Base-by-base conservation (phyloP, 345 rosid species). In the Kandelia obovata region DNA sequence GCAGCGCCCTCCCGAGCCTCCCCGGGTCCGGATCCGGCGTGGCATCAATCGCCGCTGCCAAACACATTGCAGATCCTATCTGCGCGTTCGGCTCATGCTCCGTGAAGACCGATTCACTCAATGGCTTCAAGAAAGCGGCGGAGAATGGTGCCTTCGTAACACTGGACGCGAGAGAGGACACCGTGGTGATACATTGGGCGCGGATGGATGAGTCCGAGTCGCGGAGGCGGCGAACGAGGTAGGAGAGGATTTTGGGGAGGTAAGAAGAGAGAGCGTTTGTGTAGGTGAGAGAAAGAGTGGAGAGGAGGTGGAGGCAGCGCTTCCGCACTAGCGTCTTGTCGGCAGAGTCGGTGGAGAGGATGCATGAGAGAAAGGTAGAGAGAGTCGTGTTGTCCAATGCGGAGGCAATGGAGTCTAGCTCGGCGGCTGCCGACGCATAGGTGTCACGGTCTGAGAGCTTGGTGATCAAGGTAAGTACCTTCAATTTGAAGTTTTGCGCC, bases 361-460 rank as follows among this genome's bases (percentile, higher is more conserved):
- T 73, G 73, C 91, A 85, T 28, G 90, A 84, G 53, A 94, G 70
- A 73, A 91, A 94, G 51, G 83, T 62, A 21, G 94, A 74, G 66
- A 91, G 87, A 4, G 87, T 76, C 62, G 85, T 25, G 30, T 79
- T 69, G 69, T 88, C 96, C 19, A 91, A 85, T 5, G 79, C 72
- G 63, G 76, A 77, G 49, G 91, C 92, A 21, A 94, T 75, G 61
- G 86, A 80, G 17, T 88, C 88, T 8, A 94, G 92, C 86, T 94
- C 96, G 0, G 85, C 64, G 28, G 88, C 85, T 2, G 97, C 95
- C 64, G 78, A 68, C 58, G 91, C 64, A 82, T 82, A 83, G 28
- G 97, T 94, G 75, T 94, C 98, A 26, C 96, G 79, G 85, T 94
- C 96, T 6, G 93, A 84, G 35, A 94, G 93, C 84, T 94, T 94